A percentile compares a stretch with the other conserved stretches of the same genome.
Conservation (phyloP, 2,329 filamentous ascomycete species). For the Ophiostoma pallidulum region DNA sequence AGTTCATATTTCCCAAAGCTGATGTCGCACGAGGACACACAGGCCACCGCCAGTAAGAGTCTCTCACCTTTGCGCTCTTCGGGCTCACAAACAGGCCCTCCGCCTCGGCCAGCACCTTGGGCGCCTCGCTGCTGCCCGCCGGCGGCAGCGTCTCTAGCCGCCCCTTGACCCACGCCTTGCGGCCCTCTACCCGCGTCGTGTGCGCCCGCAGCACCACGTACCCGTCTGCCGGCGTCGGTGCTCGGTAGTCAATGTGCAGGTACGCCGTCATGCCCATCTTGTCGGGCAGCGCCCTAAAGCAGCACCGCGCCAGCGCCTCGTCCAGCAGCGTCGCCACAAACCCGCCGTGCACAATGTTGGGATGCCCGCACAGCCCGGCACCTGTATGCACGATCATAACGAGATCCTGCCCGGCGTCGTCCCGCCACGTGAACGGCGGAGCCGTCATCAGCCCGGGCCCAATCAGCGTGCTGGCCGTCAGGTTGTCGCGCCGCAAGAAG, state of each 20-base stretch:
- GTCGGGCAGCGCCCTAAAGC: constrained; percentile 79
- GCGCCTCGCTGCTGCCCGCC: constrained; percentile 46
- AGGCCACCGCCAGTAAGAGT: no score
- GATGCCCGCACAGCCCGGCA: constrained; percentile 74
- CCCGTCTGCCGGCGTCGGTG: constrained; percentile 63
- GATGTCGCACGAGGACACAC: no score
- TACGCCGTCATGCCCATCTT: constrained; percentile 81
- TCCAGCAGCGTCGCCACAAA: constrained; percentile 87
- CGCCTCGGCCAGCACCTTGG: constrained; percentile 66
- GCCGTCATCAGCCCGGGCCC: constrained; percentile 70
- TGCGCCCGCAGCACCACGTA: constrained; percentile 71
- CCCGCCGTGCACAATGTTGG: constrained; percentile 83
- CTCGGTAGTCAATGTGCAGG: constrained; percentile 72
- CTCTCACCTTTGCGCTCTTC: constrained; percentile 62
- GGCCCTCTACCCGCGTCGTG: constrained; percentile 77
- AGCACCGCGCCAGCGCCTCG: constrained; percentile 79
- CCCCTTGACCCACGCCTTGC: constrained; percentile 91
- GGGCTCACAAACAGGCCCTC: constrained; percentile 84
- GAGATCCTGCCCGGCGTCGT: constrained; percentile 58
- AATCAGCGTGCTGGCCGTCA: constrained; percentile 72
- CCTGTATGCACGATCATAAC: constrained; percentile 72
- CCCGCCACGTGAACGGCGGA: constrained; percentile 69
- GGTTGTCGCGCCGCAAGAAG: constrained; percentile 58
- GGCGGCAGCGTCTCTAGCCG: constrained; percentile 67
- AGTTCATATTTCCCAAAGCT: no score